Evolutionary conservation across 2,329 filamentous ascomycete species (phyloP).

Genomic region (Epicoccum nigrum): DNA sequence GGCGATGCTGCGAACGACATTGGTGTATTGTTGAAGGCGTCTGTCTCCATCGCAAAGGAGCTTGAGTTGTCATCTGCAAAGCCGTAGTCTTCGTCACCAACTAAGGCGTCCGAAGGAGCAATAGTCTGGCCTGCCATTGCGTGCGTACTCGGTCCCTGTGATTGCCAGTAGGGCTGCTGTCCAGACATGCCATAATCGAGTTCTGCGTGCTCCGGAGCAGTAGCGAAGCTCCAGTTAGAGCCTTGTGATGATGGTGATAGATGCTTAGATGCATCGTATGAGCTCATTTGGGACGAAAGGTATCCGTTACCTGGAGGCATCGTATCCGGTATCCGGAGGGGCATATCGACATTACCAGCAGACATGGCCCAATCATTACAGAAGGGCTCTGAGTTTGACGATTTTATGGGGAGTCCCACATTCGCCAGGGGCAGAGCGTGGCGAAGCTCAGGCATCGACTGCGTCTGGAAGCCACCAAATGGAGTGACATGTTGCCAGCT

Average conservation of each 20-base stretch:
- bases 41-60: slow-evolving; percentile 10
- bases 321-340: slow-evolving; percentile 3
- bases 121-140: slow-evolving; percentile 7
- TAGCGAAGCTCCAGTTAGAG: slow-evolving; percentile 15
- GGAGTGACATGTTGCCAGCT: slow-evolving; percentile 24
- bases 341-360: slow-evolving; percentile 7
- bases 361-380: slow-evolving; percentile 13
- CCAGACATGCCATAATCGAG: slow-evolving; percentile 5
- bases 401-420: slow-evolving; percentile 15
- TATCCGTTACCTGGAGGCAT: slow-evolving; percentile 6
- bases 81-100: slow-evolving; percentile 20
- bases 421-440: slow-evolving; percentile 14
- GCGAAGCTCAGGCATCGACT: slow-evolving; percentile 24
- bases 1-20: slow-evolving; percentile 11
- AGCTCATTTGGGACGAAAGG: slow-evolving; percentile 7
- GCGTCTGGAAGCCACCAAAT: slow-evolving; percentile 23
- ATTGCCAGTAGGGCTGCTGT: slow-evolving; percentile 12
- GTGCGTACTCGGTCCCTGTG: slow-evolving; percentile 1
- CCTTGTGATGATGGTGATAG: slow-evolving; percentile 3
- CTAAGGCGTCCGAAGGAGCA: slow-evolving; percentile 21
- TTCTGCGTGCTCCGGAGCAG: slow-evolving; percentile 4
- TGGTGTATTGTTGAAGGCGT: slow-evolving; percentile 8
- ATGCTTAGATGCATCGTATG: slow-evolving; percentile 3
- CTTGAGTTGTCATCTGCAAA: slow-evolving; percentile 7
- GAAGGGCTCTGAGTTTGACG: slow-evolving; percentile 5